Evolutionary conservation across 208 protist genomes (phyloP), one percentile per base, ranked within the genome.

Genomic region (Trypanosoma conorhini): DNA sequence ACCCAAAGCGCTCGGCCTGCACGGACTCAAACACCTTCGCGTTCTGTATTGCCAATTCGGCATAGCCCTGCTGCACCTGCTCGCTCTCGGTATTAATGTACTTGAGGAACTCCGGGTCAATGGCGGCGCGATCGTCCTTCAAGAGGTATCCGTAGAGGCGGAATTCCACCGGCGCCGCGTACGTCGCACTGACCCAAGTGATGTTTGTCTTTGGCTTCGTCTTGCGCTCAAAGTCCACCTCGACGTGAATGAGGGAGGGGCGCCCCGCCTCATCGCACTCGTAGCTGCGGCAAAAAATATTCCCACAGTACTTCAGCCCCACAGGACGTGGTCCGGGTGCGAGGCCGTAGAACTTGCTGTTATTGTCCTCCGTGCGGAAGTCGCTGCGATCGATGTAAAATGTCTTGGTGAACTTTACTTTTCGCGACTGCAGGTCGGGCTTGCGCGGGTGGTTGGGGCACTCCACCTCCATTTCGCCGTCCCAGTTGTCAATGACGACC

Each of bases 361-460:
- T 83, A 74, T 92, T 74, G 57, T 95, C 91, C 59, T 86, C 74
- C 55, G 86, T 79, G 62, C 86, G 83, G 77, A 99, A 99, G 85
- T 99, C 99, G 63, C 80, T 89, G 35, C 86, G 85, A 59, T 99
- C 99, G 81, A 99, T 99, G 83, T 98, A 99, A 71, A 99, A 87
- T 15, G 77, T 84, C 30, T 88, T 77, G 12, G 90, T 92, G 72
- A 99, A 98, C 21, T 50, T 67, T 5, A 99, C 73, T 21, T 48
- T 80, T 56, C 96, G 91, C 5, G 66, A 88, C 31, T 96, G 96
- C 10, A 88, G 74, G 54, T 89, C 80, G 19, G 83, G 76, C 46
- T 97, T 84, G 22, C 91, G 85, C 26, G 99, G 99, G 74, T 99
- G 97, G 81, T 99, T 98, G 17, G 96, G 93, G 67, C 91, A 93